Base-by-base conservation (phyloP, 192 early-diverging fungal genomes). In the Diversispora eburnea region DNA sequence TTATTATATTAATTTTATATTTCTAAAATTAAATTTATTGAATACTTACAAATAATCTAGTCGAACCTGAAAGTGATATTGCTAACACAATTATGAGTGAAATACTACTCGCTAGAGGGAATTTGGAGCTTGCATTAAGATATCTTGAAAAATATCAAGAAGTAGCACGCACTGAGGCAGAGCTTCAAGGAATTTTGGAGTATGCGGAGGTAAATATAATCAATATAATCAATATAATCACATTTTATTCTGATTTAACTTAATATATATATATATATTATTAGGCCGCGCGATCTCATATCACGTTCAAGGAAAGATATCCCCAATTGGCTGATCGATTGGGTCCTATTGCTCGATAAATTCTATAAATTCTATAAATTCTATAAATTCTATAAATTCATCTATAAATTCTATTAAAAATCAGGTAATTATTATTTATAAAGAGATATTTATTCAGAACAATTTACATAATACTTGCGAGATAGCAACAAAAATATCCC, bases 41-140 rank as follows among this genome's bases (percentile, higher is more conserved):
- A 33, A 33, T 33, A 33, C 25, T 33, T 33, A 33, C 25, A 33
- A 33, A 33, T 33, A 33, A 33, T 33, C 25, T 77, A 86, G 93
- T 93, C 47, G 97, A 99, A 76, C 90, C 95, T n/a, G 86, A 91
- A 65, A 97, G 97, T 80, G 97, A 99, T 80, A 91, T 96, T 77
- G 96, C 97, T 12, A 86, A 91, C 61, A 90, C 91, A 17, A 87
- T 91, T 39, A 82, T 91, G 49, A 88, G 87, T 72, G 91, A 93
- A 76, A 84, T 93, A 63, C 92, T 93, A 77, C 79, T 93, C 65
- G 93, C 97, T 75, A 86, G 93, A 69, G 93, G 93, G 79, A 88
- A 91, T 78, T 85, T 95, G 59, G 88, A 91, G 64, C 90, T 91
- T 75, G 94, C 95, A n/a, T 77, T 98, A 43, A 78, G 81, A 57